These are phyloP conservation scores for Melanogaster broomeanus DNA, from an alignment of 768 basidiomycete genomes.

Conservation along the genomic window DNA sequence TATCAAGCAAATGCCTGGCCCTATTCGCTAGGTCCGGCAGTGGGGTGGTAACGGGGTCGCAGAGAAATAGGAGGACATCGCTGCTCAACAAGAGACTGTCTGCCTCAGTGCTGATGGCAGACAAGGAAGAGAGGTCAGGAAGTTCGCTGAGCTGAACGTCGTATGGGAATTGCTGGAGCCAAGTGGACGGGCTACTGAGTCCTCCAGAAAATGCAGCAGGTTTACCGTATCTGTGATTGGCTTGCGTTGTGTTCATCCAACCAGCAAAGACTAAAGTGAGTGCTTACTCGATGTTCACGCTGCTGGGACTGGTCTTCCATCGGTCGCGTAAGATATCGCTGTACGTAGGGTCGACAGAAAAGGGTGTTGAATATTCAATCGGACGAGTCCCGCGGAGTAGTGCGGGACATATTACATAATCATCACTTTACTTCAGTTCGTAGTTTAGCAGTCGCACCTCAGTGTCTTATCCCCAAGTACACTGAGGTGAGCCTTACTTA, in stretches of 20 bases:
- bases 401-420: too few relatives aligned
- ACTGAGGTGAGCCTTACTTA: too few relatives aligned
- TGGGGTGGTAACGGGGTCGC: conserved; percentile 58
- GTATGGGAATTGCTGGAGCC: conserved; percentile 55
- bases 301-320: conserved; percentile 42
- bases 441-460: too few relatives aligned
- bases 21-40: conserved; percentile 37
- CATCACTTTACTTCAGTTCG: too few relatives aligned
- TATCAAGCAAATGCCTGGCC: conserved; percentile 28
- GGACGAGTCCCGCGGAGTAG: too few relatives aligned
- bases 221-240: conserved; percentile 22
- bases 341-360: conserved; percentile 52
- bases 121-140: conserved; percentile 18
- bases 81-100: conserved; percentile 37
- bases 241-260: background rate
- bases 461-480: too few relatives aligned
- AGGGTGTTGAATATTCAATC: too few relatives aligned
- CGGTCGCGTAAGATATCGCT: conserved; percentile 47
- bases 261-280: background rate
- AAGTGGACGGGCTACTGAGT: conserved; percentile 50
- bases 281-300: conserved; percentile 29
- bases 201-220: conserved; percentile 18
- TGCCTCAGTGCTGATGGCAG: conserved; percentile 13
- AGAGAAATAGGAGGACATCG: conserved; percentile 65
- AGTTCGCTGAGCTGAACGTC: conserved; percentile 51